These are phyloP conservation scores for Diplodia intermedia DNA, from an alignment of 2,329 filamentous ascomycete genomes.

Conservation along the genomic window DNA sequence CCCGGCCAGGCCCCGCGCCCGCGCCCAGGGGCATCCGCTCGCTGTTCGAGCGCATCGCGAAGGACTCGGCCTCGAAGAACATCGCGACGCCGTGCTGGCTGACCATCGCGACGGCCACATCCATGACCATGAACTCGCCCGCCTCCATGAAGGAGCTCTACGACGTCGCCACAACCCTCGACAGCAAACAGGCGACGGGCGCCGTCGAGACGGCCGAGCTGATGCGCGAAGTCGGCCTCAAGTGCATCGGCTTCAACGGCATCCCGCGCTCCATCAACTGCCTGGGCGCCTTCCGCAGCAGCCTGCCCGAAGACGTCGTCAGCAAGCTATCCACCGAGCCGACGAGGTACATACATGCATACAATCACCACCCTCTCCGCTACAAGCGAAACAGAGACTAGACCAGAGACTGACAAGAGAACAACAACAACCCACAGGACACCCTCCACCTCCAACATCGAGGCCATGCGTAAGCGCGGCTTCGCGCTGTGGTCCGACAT, in stretches of 20 bases:
- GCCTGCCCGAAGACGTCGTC: slow-evolving; percentile 65
- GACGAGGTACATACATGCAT: slow-evolving; percentile 53
- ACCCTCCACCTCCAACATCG: slow-evolving; percentile 57
- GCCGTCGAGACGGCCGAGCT: slow-evolving; percentile 67
- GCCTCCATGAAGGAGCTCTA: slow-evolving; percentile 73
- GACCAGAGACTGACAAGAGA: slow-evolving; percentile 24
- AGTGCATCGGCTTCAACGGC: slow-evolving; percentile 81
- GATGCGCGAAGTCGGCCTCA: slow-evolving; percentile 76
- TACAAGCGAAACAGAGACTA: slow-evolving; percentile 30
- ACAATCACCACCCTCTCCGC: too few relatives aligned
- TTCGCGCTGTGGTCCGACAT: slow-evolving; percentile 75
- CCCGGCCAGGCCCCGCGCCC: slow-evolving; percentile 68
- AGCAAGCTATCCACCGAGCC: slow-evolving; percentile 62
- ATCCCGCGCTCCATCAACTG: slow-evolving; percentile 84
- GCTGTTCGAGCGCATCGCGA: slow-evolving; percentile 69
- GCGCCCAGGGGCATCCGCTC: slow-evolving; percentile 69
- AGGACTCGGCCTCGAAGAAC: slow-evolving; percentile 66
- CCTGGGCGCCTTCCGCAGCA: slow-evolving; percentile 72
- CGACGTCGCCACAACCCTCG: slow-evolving; percentile 48
- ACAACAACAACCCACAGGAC: background rate
- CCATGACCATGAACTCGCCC: slow-evolving; percentile 86
- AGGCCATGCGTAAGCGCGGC: slow-evolving; percentile 64
- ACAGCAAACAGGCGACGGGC: slow-evolving; percentile 35
- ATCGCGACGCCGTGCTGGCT: slow-evolving; percentile 72
- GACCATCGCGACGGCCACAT: slow-evolving; percentile 74